Evolutionary conservation across 768 basidiomycete genomes (phyloP).

Genomic region (Pleurotus sapidus): DNA sequence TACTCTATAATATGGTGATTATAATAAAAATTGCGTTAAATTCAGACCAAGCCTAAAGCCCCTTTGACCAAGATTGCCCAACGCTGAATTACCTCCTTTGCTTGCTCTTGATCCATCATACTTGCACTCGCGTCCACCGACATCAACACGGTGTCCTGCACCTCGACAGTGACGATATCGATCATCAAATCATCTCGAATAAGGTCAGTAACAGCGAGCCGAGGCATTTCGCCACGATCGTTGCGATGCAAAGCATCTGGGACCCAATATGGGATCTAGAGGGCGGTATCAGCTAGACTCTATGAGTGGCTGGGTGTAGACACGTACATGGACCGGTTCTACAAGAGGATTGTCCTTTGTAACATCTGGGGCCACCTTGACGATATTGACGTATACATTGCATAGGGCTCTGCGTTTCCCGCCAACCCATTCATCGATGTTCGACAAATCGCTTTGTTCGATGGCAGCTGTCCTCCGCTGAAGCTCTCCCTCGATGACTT

Average conservation of each 20-base stretch:
- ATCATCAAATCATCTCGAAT: conserved; percentile 28
- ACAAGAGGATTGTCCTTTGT: conserved; percentile 18
- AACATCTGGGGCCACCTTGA: conserved; percentile 29
- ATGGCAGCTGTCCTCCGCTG: conserved; percentile 32
- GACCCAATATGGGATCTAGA: conserved; percentile 33
- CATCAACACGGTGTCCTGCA: conserved; percentile 25
- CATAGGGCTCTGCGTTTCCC: conserved; percentile 27
- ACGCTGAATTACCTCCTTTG: conserved; percentile 19
- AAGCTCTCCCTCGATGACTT: conserved; percentile 31
- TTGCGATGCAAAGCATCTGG: conserved; percentile 17
- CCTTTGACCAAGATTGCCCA: conserved; percentile 16
- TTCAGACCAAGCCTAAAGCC: neutral
- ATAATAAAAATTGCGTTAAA: neutral
- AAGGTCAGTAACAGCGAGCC: conserved; percentile 18
- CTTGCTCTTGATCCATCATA: conserved; percentile 20
- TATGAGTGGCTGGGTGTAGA: no score
- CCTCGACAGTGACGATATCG: conserved; percentile 22
- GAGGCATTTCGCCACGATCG: conserved; percentile 13
- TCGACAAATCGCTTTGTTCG: conserved; percentile 35
- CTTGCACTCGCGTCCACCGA: conserved; percentile 26
- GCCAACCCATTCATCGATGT: conserved; percentile 35
- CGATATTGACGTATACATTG: conserved; percentile 43
- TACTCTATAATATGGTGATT: neutral
- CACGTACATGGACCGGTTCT: conserved; percentile 30
- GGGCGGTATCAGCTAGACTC: no score